These are phyloP conservation scores for Craterostigma plantagineum DNA, from an alignment of 257 asterid species.

Conservation along the genomic window DNA sequence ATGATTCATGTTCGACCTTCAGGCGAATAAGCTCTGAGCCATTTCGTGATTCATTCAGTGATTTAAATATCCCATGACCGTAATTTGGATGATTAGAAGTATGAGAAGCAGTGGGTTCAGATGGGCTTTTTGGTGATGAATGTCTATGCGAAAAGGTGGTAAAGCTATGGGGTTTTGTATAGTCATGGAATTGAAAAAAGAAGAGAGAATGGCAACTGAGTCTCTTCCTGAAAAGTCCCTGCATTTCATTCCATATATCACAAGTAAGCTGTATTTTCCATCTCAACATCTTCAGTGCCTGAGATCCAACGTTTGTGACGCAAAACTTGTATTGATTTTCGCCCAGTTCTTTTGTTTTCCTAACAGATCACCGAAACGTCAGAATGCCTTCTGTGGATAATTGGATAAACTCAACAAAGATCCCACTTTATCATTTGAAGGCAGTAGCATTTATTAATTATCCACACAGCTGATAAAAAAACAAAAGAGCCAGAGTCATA, in stretches of 20 bases:
- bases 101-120: constrained; percentile 6
- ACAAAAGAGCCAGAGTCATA: too few species aligned
- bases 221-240: constrained; percentile 14
- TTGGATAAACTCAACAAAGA: too few species aligned
- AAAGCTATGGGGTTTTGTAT: constrained; percentile 13
- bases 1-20: constrained; percentile 13
- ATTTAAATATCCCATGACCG: constrained; percentile 6
- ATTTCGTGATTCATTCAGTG: constrained; percentile 12
- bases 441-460: too few species aligned
- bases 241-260: constrained; percentile 10
- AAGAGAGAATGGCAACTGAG: constrained; percentile 11
- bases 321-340: not conserved
- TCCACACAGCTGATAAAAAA: too few species aligned
- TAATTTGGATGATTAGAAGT: constrained; percentile 6
- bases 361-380: too few species aligned
- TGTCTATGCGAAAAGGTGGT: constrained; percentile 18
- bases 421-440: too few species aligned
- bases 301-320: too few species aligned
- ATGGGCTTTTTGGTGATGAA: constrained; percentile 16
- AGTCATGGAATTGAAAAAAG: constrained; percentile 12
- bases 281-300: too few species aligned
- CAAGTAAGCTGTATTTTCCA: too few species aligned
- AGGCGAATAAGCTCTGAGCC: constrained; percentile 34
- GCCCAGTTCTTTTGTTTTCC: too few species aligned
- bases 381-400: too few species aligned